Evolutionary conservation across 768 basidiomycete species (phyloP).

Genomic region (Boletus barrowsii): DNA sequence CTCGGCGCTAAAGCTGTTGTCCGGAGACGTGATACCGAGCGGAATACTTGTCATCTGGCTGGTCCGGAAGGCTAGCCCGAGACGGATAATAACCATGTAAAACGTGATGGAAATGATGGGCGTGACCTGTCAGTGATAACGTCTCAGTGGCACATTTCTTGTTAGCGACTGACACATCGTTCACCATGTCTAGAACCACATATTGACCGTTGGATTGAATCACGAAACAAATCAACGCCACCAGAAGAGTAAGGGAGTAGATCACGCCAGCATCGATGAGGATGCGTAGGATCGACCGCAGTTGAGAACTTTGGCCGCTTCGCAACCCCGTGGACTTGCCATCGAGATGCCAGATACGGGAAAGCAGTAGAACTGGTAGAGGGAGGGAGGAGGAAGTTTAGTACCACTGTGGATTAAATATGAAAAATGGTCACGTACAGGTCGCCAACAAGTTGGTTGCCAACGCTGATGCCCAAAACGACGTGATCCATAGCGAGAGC

Average conservation of each 20-base stretch:
- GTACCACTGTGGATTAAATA: not conserved
- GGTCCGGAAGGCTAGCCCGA: not conserved
- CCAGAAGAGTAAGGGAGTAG: slow-evolving; percentile 8
- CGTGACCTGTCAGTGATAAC: not conserved
- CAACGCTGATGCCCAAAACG: slow-evolving; percentile 5
- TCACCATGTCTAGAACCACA: slow-evolving; percentile 12
- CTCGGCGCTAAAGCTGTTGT: not conserved
- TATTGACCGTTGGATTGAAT: slow-evolving; percentile 3
- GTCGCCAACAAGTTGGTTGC: slow-evolving; percentile 9
- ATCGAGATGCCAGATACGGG: slow-evolving; percentile 10
- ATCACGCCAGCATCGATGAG: slow-evolving; percentile 7
- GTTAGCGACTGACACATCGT: not conserved
- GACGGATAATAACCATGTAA: slow-evolving; percentile 11
- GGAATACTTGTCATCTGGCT: not conserved
- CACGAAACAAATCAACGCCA: not conserved
- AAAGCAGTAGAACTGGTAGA: not conserved
- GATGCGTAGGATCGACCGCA: not conserved
- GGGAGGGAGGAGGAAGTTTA: not conserved
- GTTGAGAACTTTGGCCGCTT: not conserved
- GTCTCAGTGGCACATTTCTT: not conserved
- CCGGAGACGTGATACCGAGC: not conserved
- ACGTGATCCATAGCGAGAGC: slow-evolving; percentile 4
- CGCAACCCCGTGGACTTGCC: not conserved
- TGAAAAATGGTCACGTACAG: not conserved
- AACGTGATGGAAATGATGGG: slow-evolving; percentile 16